Conservation (phyloP, 495 filamentous ascomycete species). For the Antarctomyces pellizariae region DNA sequence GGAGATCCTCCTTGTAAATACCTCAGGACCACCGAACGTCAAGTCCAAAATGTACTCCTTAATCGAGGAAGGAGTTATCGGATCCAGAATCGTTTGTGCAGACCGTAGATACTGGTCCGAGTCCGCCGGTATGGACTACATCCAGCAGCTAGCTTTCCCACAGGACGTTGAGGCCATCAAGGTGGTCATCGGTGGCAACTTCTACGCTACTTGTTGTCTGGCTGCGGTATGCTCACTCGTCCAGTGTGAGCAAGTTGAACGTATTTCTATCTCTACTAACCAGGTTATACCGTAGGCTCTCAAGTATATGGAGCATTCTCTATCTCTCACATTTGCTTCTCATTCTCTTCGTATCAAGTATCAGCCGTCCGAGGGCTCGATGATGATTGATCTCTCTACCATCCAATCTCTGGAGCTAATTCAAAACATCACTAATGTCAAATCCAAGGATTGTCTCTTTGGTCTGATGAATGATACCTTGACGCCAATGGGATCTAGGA, state of each 20-base stretch:
- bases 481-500: slow-evolving; percentile 68
- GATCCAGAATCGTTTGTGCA: slow-evolving; percentile 31
- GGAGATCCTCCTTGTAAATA: slow-evolving; percentile 46
- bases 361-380: slow-evolving; percentile 70
- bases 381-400: slow-evolving; percentile 83
- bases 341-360: slow-evolving; percentile 74
- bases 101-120: slow-evolving; percentile 86
- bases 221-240: slow-evolving; percentile 39
- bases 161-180: slow-evolving; percentile 62
- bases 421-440: slow-evolving; percentile 56
- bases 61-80: slow-evolving; percentile 43
- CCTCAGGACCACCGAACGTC: slow-evolving; percentile 31
- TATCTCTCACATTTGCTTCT: slow-evolving; percentile 34
- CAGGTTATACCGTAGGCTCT: slow-evolving; percentile 31
- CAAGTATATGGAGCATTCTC: slow-evolving; percentile 52
- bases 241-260: not conserved
- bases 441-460: slow-evolving; percentile 58
- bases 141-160: slow-evolving; percentile 52
- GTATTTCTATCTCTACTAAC: slow-evolving; percentile 2
- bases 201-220: slow-evolving; percentile 75
- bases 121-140: slow-evolving; percentile 48
- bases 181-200: slow-evolving; percentile 56
- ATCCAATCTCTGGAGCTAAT: slow-evolving; percentile 71
- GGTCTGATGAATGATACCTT: slow-evolving; percentile 64
- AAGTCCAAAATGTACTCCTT: slow-evolving; percentile 59